These are phyloP conservation scores for Kodamaea anthophila DNA, from an alignment of 1,139 yeast genomes.

Conservation along the genomic window DNA sequence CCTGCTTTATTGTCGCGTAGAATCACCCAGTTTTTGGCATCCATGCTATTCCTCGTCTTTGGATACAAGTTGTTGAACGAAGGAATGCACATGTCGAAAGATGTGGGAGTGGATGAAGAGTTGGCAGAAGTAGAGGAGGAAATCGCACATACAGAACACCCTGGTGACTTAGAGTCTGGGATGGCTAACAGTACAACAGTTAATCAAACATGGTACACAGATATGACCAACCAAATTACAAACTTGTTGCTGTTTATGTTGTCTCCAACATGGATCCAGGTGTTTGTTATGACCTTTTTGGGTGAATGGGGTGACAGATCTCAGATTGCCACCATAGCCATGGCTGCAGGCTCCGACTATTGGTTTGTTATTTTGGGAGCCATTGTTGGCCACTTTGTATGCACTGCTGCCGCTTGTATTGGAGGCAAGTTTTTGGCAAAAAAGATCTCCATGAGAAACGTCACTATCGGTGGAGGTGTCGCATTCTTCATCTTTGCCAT, in stretches of 20 bases:
- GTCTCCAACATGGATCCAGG: conserved; percentile 91
- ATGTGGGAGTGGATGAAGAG: conserved; percentile 87
- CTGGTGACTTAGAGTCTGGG: conserved; percentile 54
- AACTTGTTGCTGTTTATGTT: conserved; percentile 58
- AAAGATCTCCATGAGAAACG: conserved; percentile 83
- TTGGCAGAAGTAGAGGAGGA: conserved; percentile 96
- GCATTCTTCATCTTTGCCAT: conserved; percentile 82
- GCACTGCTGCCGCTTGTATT: conserved; percentile 86
- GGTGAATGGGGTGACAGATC: conserved; percentile 99
- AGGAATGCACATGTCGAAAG: conserved; percentile 76
- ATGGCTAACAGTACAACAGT: conserved; percentile 8
- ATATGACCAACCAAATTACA: conserved; percentile 28
- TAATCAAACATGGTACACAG: conserved; percentile 20
- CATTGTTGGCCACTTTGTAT: conserved; percentile 81
- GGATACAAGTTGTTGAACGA: conserved; percentile 74
- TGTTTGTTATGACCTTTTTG: conserved; percentile 89
- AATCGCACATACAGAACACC: conserved; percentile 59
- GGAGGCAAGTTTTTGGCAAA: conserved; percentile 92
- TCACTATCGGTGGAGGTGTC: conserved; percentile 83
- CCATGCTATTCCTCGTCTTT: conserved; percentile 72
- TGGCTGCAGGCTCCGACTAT: conserved; percentile 96
- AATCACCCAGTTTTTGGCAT: conserved; percentile 76
- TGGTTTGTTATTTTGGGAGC: conserved; percentile 90
- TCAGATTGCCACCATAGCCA: conserved; percentile 95
- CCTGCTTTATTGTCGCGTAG: conserved; percentile 79